Base-by-base conservation (phyloP, 176 grass and related monocot genomes). In the Phyllostachys edulis region DNA sequence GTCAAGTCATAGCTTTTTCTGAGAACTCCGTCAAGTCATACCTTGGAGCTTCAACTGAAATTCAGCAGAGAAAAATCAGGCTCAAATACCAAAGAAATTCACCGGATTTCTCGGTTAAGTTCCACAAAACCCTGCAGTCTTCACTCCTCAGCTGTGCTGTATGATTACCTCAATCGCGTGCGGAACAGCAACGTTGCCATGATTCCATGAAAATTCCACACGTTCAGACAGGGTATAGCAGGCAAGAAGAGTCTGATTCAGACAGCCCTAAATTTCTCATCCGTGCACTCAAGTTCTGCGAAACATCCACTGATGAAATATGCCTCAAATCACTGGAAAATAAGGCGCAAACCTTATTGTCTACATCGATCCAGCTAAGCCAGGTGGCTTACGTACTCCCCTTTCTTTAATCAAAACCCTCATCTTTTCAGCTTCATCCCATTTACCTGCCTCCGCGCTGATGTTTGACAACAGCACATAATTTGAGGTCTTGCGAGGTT, bases 391-490 rank as follows among this genome's bases (percentile, higher is more conserved):
- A 69, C 49, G 57, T 26, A 84, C 83, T 57, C 83, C 79, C 32
- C 81, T 89, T 62, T 91, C 78, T 71, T 89, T 73, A 67, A 94
- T 89, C 68, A 80, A 84, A 88, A 73, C 59, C 83, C 86, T 89
- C 41, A 80, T 64, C 26, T 88, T 91, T 69, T 91, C 89, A 87
- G 81, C 80, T 80, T 89, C 92, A 77, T 86, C 80, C 92, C 89
- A 94, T 46, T 71, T 87, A 11, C 92, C 76, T 49, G 76, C 83
- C 50, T 94, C 92, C 3, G 83, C 86, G 55, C 73, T 80, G 44
- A 94, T 86, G 80, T 90, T 90, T 20, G 92, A 94, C 64, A 94
- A 40, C 34, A 94, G 24, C 23, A 94, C 86, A 76, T 86, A 90
- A 59, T 88, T 94, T 66, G 92, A 94, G 9, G 75, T 86, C 40